Base-by-base conservation (phyloP, 768 basidiomycete genomes). In the Pulveroboletus ravenelii region DNA sequence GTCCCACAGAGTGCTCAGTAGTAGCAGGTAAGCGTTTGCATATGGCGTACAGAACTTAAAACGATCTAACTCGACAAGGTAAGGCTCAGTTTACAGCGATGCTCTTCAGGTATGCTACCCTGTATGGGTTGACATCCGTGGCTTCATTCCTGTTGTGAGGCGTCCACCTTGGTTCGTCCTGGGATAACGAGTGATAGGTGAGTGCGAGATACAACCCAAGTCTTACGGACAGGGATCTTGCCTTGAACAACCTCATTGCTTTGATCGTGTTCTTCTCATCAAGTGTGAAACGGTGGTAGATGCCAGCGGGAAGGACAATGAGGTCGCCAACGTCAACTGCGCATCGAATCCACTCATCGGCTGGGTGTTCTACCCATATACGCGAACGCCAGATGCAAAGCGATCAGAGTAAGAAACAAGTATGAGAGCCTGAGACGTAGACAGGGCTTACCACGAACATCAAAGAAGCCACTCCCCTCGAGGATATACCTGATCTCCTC, bases 201-300 rank as follows among this genome's bases (percentile, higher is more conserved):
- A 52, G 18, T 30, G 20, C 8, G 30, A 14, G 27, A 47, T 27
- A 18, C 3, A 39, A 38, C 3, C 15, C 7, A 17, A 9, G 32
- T 30, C 13, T 15, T 38, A 25, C 41, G 7, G 46, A 38, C 41
- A 17, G 30, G 32, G 20, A 20, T 54, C 70, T 31, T 51, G 82
- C 90, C 80, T 93, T 81, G 81, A 94, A 96, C 46, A 96, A 73
- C 8, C 93, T 78, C 66, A 93, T 73, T 0, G 87, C 87, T 58
- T 83, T 81, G 70, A 93, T 84, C 31, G 72, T 71, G 67, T 96
- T 81, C 44, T 62, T 70, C 54, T 81, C 78, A 63, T 95, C 92
- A 14, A 96, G 80, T 0, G 90, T 94, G 73, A 96, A 97, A 36
- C 93, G 86, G 70, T 97, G 94, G 67, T 93, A 96, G 59, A 94